Evolutionary conservation across 2,329 filamentous ascomycete genomes (phyloP).

Genomic region (Monilinia aucupariae): DNA sequence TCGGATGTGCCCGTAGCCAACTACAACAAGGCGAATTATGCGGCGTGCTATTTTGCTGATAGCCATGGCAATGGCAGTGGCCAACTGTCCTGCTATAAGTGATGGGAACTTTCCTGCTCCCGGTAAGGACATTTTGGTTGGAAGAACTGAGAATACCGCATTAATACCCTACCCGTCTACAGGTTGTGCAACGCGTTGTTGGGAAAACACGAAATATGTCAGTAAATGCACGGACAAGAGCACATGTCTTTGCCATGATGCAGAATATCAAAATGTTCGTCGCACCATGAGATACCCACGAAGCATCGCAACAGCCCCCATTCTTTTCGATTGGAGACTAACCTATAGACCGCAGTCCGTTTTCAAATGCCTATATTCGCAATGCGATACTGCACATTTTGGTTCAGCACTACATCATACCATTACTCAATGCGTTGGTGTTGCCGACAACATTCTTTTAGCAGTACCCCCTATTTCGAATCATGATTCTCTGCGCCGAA

Average conservation of each 20-base stretch:
- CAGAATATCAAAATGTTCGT: slow-evolving; percentile 34
- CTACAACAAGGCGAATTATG: slow-evolving; percentile 14
- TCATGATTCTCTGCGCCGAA: slow-evolving; percentile 31
- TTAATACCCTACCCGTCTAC: slow-evolving; percentile 5
- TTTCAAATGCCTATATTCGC: slow-evolving; percentile 37
- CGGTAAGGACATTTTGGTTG: slow-evolving; percentile 15
- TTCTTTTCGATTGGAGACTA: not conserved
- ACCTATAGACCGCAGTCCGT: slow-evolving; percentile 29
- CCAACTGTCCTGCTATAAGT: slow-evolving; percentile 17
- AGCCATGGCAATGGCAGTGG: slow-evolving; percentile 16
- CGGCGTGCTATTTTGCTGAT: slow-evolving; percentile 16
- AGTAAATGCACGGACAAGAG: slow-evolving; percentile 32
- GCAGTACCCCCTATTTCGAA: slow-evolving; percentile 28
- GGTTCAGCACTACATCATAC: slow-evolving; percentile 35
- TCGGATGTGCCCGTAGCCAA: not conserved
- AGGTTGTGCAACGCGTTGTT: slow-evolving; percentile 35
- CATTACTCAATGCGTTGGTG: slow-evolving; percentile 32
- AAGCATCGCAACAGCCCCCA: not conserved
- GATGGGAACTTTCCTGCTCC: slow-evolving; percentile 20
- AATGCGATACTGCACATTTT: slow-evolving; percentile 36
- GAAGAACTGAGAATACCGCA: not conserved
- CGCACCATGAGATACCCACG: not conserved
- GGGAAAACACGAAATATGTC: slow-evolving; percentile 37
- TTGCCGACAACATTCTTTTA: slow-evolving; percentile 22
- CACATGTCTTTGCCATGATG: slow-evolving; percentile 34